Base-by-base conservation (phyloP, 2,329 filamentous ascomycete species). In the Arachnopeziza araneosa region DNA sequence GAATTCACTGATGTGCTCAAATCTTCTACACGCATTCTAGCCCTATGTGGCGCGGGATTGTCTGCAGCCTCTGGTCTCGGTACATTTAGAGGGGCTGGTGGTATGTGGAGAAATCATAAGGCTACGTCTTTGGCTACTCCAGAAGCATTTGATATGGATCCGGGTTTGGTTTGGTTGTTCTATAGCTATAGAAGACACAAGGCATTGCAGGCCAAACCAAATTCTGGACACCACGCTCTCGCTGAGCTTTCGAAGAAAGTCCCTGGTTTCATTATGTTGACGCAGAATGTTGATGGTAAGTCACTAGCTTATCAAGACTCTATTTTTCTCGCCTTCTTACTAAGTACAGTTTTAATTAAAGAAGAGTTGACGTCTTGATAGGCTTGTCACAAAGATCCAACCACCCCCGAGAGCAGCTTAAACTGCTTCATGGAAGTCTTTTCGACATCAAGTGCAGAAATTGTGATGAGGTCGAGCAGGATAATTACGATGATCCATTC, bases 121-220 rank as follows among this genome's bases (percentile, higher is more conserved):
- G 84, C 90, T 17, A 88, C 81, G 0, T 76, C 78, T 7, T 79
- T 97, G 4, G 93, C 92, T 0, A 96, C 90, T 0, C 86, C 87
- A n/a, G 80, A 84, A 50, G 91, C 92, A 1, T 97, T 96, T 71
- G 72, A 77, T 23, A 74, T 68, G 9, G 84, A 96, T 68, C 91
- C 93, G 0, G 89, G 82, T 3, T 80, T 96, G 10, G 91, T 96
- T 10, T 97, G 91, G 92, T 83, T 96, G 63, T 96, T 97, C 73
- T 96, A 96, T 75, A 87, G 82, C 59, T 93, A 93, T 75, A 79
- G 91, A 23, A 80, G 91, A 55, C 91, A 96, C 71, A 89, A 91
- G 84, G 86, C 89, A 0, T 77, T 96, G 50, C 78, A 83, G 52
- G 91, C 84, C 1, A 76, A 86, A 63, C 93, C 93, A 0, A 97